These are phyloP conservation scores for Trichopus zeylanicus DNA, from an alignment of 116 monocot genomes.

Conservation along the genomic window DNA sequence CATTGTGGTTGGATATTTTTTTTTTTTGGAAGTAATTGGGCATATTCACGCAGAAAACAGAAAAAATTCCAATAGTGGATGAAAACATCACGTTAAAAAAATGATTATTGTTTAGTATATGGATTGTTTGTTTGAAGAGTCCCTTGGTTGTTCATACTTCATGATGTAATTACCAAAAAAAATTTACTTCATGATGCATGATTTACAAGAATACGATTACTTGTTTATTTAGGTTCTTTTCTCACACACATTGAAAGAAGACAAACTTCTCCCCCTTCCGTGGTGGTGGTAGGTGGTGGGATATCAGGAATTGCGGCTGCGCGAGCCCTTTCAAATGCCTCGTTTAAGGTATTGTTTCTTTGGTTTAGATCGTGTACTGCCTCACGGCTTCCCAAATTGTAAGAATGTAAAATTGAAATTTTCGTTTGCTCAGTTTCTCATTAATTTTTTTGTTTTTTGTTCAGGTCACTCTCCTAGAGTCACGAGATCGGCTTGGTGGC, in stretches of 20 bases:
- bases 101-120: no score
- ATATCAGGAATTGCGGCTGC: constrained; percentile 94
- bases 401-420: neutral
- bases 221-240: constrained; percentile 27
- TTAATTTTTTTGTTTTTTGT: neutral
- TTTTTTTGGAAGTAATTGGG: no score
- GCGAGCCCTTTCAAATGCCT: constrained; percentile 63
- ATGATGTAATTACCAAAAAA: neutral
- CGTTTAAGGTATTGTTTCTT: constrained; percentile 42
- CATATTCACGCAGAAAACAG: no score
- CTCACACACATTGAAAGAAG: constrained; percentile 39
- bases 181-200: neutral
- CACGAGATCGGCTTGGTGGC: constrained; percentile 72
- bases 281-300: constrained; percentile 85
- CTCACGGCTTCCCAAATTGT: no score
- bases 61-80: no score
- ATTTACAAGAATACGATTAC: neutral
- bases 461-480: constrained; percentile 77
- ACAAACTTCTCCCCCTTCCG: constrained; percentile 45
- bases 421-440: neutral
- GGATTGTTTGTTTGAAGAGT: neutral
- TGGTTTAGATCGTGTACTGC: neutral
- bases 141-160: neutral
- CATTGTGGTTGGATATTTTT: no score
- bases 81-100: no score